Conservation (phyloP, 1,139 yeast species). For the Suhomyces maxii region DNA sequence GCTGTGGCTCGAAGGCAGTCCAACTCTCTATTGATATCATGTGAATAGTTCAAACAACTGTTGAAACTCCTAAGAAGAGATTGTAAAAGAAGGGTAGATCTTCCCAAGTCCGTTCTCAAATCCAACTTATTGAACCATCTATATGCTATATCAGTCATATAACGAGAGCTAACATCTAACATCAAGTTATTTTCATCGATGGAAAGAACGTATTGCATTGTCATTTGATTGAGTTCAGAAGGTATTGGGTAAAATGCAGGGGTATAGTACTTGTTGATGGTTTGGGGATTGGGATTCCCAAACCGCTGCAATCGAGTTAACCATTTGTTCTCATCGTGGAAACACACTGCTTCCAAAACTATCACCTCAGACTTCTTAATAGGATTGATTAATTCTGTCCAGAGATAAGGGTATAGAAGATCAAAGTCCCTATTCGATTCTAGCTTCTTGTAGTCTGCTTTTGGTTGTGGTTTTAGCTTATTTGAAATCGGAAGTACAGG, state of each 20-base stretch:
- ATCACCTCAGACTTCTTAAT: slow-evolving; percentile 27
- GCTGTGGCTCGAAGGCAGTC: slow-evolving; percentile 26
- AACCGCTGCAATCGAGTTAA: slow-evolving; percentile 24
- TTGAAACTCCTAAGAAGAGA: slow-evolving; percentile 27
- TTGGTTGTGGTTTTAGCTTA: slow-evolving; percentile 24
- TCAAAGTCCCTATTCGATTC: slow-evolving; percentile 34
- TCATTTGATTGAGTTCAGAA: slow-evolving; percentile 33
- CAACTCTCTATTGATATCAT: slow-evolving; percentile 20
- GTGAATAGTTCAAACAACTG: slow-evolving; percentile 5
- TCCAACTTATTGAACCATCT: slow-evolving; percentile 35
- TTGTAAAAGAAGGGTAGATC: slow-evolving; percentile 28
- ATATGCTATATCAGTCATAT: slow-evolving; percentile 36
- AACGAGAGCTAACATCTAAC: slow-evolving; percentile 37
- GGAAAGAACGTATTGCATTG: slow-evolving; percentile 35
- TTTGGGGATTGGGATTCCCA: neutral
- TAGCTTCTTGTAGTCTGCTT: slow-evolving; percentile 22
- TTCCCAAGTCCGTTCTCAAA: slow-evolving; percentile 32
- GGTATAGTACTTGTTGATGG: slow-evolving; percentile 15
- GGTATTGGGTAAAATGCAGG: slow-evolving; percentile 25
- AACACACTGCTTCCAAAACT: slow-evolving; percentile 33
- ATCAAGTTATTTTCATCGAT: slow-evolving; percentile 20
- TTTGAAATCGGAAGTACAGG: slow-evolving; percentile 28
- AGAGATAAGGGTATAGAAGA: slow-evolving; percentile 38
- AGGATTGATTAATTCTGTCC: slow-evolving; percentile 44
- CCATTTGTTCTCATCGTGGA: slow-evolving; percentile 33